phyloP scores from a whole-genome alignment of 441 rosid genomes.

The Brassica balearica region DNA sequence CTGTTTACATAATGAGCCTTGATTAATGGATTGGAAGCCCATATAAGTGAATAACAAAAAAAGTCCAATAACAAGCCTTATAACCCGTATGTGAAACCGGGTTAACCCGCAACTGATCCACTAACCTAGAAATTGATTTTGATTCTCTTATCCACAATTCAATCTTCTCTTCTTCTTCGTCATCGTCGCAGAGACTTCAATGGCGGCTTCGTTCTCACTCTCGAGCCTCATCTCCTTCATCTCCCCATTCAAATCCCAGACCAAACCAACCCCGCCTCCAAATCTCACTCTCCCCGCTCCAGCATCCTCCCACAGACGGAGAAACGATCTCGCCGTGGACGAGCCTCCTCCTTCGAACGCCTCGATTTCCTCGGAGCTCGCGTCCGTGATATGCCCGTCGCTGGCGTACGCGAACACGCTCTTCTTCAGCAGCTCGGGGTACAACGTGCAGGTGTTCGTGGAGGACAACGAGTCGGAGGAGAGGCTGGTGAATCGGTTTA shows the following conservation, averaged over 20 bases:
- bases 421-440: conserved; percentile 65
- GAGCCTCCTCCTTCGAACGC: conserved; percentile 39
- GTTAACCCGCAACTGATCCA: conserved; percentile 35
- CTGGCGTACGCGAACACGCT: conserved; percentile 71
- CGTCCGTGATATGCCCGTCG: conserved; percentile 72
- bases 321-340: conserved; percentile 41
- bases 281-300: conserved; percentile 42
- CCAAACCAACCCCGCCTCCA: conserved; percentile 44
- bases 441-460: conserved; percentile 81
- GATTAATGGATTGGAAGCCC: background rate
- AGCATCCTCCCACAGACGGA: conserved; percentile 42
- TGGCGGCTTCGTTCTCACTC: conserved; percentile 71
- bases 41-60: background rate
- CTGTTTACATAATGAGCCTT: conserved; percentile 9
- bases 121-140: conserved; percentile 35
- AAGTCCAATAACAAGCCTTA: conserved; percentile 8
- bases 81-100: conserved; percentile 6
- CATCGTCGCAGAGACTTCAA: conserved; percentile 44
- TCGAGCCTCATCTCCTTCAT: conserved; percentile 69
- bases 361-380: conserved; percentile 50
- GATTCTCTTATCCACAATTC: conserved; percentile 46
- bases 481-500: conserved; percentile 72
- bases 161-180: conserved; percentile 17
- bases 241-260: conserved; percentile 59
- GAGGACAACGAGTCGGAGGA: conserved; percentile 88